A percentile compares a stretch with the other conserved stretches of the same genome.
Evolutionary conservation across 805 yeast species (phyloP).

Genomic region (Saccharomyces paradoxus): DNA sequence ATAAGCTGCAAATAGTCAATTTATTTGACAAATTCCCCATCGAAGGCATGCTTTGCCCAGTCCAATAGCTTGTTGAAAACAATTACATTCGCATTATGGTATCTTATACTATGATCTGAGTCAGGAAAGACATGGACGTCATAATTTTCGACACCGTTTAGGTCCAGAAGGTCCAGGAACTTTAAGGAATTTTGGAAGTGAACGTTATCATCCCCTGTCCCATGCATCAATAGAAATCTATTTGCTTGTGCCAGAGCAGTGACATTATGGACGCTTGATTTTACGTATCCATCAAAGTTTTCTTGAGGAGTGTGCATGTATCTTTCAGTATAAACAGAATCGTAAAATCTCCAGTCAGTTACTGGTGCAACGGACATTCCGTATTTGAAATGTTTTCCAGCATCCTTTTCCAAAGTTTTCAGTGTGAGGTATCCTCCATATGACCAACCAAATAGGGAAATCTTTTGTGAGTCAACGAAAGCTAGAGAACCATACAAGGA

Average conservation of each 20-base stretch:
- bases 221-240: conserved; percentile 85
- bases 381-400: conserved; percentile 64
- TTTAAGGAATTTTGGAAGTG: conserved; percentile 85
- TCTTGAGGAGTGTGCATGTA: conserved; percentile 80
- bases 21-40: conserved; percentile 34
- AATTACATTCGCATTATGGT: conserved; percentile 64
- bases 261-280: conserved; percentile 48
- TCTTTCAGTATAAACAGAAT: conserved; percentile 89
- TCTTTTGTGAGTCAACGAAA: conserved; percentile 59
- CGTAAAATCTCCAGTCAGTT: conserved; percentile 87
- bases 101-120: conserved; percentile 63
- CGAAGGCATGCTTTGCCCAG: conserved; percentile 60
- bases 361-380: conserved; percentile 98
- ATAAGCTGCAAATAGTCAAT: not conserved
- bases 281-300: conserved; percentile 55
- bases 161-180: conserved; percentile 65
- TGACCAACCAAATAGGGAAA: conserved; percentile 97
- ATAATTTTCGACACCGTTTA: conserved; percentile 71
- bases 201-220: conserved; percentile 95
- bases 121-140: conserved; percentile 77
- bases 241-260: conserved; percentile 46
- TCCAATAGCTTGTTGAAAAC: conserved; percentile 57
- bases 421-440: conserved; percentile 93
- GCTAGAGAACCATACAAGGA: conserved; percentile 51
- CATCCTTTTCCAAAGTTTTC: conserved; percentile 78